phyloP scores from a whole-genome alignment of 345 rosid species.

The Heritiera littoralis region DNA sequence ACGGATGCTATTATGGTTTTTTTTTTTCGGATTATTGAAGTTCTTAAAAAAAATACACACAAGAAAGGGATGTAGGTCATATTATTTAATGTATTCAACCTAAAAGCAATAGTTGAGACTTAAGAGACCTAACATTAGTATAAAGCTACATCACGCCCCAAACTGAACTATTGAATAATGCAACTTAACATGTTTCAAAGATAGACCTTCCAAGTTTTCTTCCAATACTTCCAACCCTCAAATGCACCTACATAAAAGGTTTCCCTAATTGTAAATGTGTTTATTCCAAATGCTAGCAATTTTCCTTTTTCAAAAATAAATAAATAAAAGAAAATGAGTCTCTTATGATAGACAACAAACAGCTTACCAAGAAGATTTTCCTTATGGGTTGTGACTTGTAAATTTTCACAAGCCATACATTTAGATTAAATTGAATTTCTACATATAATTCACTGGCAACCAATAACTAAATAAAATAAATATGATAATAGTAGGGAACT shows the following conservation, averaged over 20 bases:
- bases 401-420: not conserved
- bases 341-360: not conserved
- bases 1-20: not conserved
- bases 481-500: not conserved
- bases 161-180: not conserved
- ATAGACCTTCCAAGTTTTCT: not conserved
- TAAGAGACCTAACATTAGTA: not conserved
- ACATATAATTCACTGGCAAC: not conserved
- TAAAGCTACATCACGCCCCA: constrained; percentile 6
- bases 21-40: constrained; percentile 7
- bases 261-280: not conserved
- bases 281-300: not conserved
- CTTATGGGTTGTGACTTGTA: not conserved
- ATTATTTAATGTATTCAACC: not conserved
- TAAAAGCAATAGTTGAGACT: constrained; percentile 1
- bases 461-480: not conserved
- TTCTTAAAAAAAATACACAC: not conserved
- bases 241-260: not conserved
- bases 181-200: not conserved
- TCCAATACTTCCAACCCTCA: not conserved
- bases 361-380: not conserved
- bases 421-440: not conserved
- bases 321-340: not conserved
- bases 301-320: not conserved
- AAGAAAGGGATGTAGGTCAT: not conserved